Percentiles rank a stretch among this genome's conserved stretches.
Evolutionary conservation across 1,284 basidiomycete species (phyloP).

Genomic region (Puccinia triticina): DNA sequence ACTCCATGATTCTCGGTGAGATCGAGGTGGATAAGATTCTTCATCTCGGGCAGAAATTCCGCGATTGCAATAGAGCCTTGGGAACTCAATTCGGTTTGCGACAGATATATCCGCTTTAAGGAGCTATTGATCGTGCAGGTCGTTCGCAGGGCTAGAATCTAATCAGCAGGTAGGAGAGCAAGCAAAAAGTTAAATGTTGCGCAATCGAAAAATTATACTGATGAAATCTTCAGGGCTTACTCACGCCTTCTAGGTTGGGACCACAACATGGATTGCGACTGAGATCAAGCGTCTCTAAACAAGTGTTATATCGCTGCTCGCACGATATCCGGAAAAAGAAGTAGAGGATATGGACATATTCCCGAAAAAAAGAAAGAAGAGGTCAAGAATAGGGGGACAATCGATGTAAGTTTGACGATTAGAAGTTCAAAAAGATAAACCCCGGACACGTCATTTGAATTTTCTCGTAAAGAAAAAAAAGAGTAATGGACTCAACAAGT

Average conservation of each 20-base stretch:
- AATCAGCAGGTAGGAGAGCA: constrained; percentile 50
- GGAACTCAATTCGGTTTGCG: constrained; percentile 77
- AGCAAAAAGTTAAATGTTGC: constrained; percentile 7
- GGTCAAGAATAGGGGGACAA: background rate
- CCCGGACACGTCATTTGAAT: background rate
- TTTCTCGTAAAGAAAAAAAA: background rate
- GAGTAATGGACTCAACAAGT: constrained; percentile 66
- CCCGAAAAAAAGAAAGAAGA: constrained; percentile 31
- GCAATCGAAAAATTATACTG: background rate
- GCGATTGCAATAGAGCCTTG: constrained; percentile 90
- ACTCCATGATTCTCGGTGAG: constrained; percentile 59
- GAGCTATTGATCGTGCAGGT: constrained; percentile 91
- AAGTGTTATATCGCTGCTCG: constrained; percentile 85
- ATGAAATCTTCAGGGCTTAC: constrained; percentile 57
- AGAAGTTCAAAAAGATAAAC: background rate
- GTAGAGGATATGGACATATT: background rate
- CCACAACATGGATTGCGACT: constrained; percentile 91
- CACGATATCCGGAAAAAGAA: background rate
- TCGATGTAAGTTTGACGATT: background rate
- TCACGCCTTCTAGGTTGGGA: constrained; percentile 78
- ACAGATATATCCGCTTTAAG: constrained; percentile 87
- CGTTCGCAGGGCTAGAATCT: constrained; percentile 85
- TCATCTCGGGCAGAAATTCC: constrained; percentile 90
- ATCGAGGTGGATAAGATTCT: constrained; percentile 78
- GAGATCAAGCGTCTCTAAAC: constrained; percentile 88